phyloP scores from a whole-genome alignment of 768 basidiomycete species.

The Boletus subparvulus region DNA sequence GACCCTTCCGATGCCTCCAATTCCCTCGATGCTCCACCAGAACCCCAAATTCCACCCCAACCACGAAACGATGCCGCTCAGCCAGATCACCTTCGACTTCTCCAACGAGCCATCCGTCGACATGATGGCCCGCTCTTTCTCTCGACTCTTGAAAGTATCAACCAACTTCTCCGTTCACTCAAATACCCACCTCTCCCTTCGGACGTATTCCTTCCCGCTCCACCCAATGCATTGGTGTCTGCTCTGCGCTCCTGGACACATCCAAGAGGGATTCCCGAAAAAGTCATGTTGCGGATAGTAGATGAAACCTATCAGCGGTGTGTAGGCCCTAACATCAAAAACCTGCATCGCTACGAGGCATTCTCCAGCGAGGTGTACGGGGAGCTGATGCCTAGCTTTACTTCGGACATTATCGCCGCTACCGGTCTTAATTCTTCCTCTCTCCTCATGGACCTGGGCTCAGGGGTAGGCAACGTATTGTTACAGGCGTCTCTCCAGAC shows the following conservation, averaged over 20 bases:
- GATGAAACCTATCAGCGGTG: conserved; percentile 93
- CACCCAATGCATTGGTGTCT: conserved; percentile 49
- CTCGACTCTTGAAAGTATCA: conserved; percentile 58
- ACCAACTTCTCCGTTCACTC: conserved; percentile 55
- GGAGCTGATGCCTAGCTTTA: conserved; percentile 80
- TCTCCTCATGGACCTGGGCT: conserved; percentile 81
- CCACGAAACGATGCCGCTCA: conserved; percentile 20
- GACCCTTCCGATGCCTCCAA: conserved; percentile 31
- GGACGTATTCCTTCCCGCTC: conserved; percentile 47
- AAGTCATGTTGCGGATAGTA: conserved; percentile 70
- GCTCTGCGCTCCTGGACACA: conserved; percentile 45
- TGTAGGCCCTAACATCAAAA: conserved; percentile 86
- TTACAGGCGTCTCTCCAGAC: conserved; percentile 80
- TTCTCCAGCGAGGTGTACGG: conserved; percentile 88
- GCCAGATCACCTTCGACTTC: conserved; percentile 49
- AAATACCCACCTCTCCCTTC: conserved; percentile 63
- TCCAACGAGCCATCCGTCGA: conserved; percentile 68
- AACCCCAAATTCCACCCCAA: conserved; percentile 19
- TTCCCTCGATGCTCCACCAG: conserved; percentile 32
- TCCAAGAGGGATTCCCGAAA: conserved; percentile 53
- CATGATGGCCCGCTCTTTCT: conserved; percentile 75
- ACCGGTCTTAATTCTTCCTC: conserved; percentile 53
- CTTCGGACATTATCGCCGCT: conserved; percentile 51
- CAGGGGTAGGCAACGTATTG: conserved; percentile 83
- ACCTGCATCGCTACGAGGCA: conserved; percentile 76